These are phyloP conservation scores for Tricholoma sp. DNA, from an alignment of 768 basidiomycete genomes.

Conservation along the genomic window DNA sequence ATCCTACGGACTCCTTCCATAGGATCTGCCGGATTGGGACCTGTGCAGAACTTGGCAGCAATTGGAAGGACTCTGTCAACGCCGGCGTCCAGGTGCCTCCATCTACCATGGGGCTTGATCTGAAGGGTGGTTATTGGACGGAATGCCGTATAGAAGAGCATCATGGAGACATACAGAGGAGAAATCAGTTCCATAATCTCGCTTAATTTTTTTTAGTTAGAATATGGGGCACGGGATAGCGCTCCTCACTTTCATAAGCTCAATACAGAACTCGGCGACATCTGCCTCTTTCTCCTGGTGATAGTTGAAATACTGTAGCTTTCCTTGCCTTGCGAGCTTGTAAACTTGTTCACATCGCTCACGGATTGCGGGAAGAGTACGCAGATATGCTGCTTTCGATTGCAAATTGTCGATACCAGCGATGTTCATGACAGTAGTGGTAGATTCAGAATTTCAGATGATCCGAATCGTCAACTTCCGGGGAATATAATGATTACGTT, in stretches of 20 bases:
- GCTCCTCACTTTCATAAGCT: slow-evolving; percentile 67
- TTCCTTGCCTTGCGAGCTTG: slow-evolving; percentile 66
- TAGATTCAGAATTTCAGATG: too few relatives aligned
- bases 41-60: slow-evolving; percentile 48
- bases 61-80: slow-evolving; percentile 58
- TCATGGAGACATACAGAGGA: slow-evolving; percentile 39
- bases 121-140: slow-evolving; percentile 19
- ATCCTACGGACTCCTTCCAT: slow-evolving; percentile 68
- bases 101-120: slow-evolving; percentile 87
- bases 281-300: slow-evolving; percentile 68
- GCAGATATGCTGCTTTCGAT: slow-evolving; percentile 62
- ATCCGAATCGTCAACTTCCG: too few relatives aligned
- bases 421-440: slow-evolving; percentile 27
- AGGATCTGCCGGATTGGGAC: slow-evolving; percentile 34
- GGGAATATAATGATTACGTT: too few relatives aligned
- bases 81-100: slow-evolving; percentile 82
- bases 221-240: background rate
- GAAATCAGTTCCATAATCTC: slow-evolving; percentile 76
- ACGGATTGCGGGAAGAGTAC: slow-evolving; percentile 85
- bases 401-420: slow-evolving; percentile 22
- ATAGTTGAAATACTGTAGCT: slow-evolving; percentile 84
- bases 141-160: background rate
- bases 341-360: slow-evolving; percentile 79
- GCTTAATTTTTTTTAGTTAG: slow-evolving; percentile 33
- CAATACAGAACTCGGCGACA: slow-evolving; percentile 69